These are phyloP conservation scores for Lodderomyces metapsilosis DNA, from an alignment of 1,139 yeast species.

Conservation along the genomic window DNA sequence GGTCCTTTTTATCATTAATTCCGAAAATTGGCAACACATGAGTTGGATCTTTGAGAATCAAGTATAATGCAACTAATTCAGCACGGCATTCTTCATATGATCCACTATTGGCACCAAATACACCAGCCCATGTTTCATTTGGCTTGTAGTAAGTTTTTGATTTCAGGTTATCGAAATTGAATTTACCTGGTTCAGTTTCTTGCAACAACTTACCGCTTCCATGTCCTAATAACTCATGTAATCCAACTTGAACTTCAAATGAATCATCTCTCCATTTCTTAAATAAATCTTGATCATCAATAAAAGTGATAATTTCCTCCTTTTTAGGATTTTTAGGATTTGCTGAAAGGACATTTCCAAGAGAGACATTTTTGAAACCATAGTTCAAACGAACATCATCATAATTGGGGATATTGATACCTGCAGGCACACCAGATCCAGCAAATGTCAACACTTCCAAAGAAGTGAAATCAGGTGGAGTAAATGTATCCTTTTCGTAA, in stretches of 20 bases:
- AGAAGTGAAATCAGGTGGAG: constrained; percentile 90
- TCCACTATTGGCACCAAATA: constrained; percentile 79
- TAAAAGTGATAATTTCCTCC: constrained; percentile 69
- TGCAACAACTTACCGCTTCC: constrained; percentile 82
- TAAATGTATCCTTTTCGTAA: constrained; percentile 80
- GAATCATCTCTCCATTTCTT: constrained; percentile 77
- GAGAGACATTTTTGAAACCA: constrained; percentile 86
- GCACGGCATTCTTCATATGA: constrained; percentile 93
- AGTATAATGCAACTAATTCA: constrained; percentile 81
- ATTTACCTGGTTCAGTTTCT: constrained; percentile 60
- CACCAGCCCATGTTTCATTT: constrained; percentile 88
- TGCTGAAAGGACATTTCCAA: constrained; percentile 81
- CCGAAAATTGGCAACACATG: constrained; percentile 73
- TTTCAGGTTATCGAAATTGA: constrained; percentile 69
- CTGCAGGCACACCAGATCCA: constrained; percentile 89
- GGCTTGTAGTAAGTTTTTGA: constrained; percentile 67
- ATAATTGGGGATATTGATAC: constrained; percentile 89
- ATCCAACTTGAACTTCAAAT: constrained; percentile 90
- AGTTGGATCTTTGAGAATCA: constrained; percentile 60
- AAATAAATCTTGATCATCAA: constrained; percentile 55
- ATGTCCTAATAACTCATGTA: constrained; percentile 89
- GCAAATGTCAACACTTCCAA: constrained; percentile 87
- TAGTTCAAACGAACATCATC: constrained; percentile 80
- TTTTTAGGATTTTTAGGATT: constrained; percentile 58
- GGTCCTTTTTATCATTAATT: constrained; percentile 53